Base-by-base conservation (phyloP, 306 rosid genomes). In the Psophocarpus tetragonolobus region DNA sequence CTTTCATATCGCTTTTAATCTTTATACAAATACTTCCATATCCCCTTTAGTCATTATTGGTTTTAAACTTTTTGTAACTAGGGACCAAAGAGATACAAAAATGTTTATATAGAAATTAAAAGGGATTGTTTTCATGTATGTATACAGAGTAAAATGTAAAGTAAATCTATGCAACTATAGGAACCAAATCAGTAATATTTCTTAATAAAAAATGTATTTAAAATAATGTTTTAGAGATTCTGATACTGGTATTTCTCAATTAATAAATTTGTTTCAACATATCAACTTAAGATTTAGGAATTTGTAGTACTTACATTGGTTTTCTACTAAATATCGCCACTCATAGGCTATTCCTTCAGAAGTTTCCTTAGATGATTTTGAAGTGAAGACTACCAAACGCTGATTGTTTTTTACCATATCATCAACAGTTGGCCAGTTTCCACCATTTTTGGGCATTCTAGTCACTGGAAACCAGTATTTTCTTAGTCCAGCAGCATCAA, bases 321-420 rank as follows among this genome's bases (percentile, higher is more conserved):
- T 92, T 86, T 95, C 99, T 4, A 91, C 94, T 12, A 95, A 57
- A 62, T 95, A 95, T 64, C 81, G 80, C 99, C 99, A 95, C 45
- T 92, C 86, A 12, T 95, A 88, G 51, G 99, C 99, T 50, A 95
- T 95, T 57, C 99, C 99, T 83, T 95, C 97, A 3, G 90, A 81
- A 51, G 93, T 84, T 74, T 92, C 99, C 69, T 95, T 95, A 0
- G 88, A 51, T 5, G 84, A 30, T 70, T 92, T 92, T 0, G 99
- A 95, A 81, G 99, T 95, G 84, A 95, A 95, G 48, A 95, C 97
- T 2, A 95, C 81, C 30, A 95, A 84, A 10, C 99, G 96, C 57
- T 91, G 97, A 33, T 95, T 92, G 74, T 91, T 91, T 75, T 81
- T 79, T 47, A 92, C 38, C 97, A 95, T 91, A 45, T 90, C 93